phyloP scores from a whole-genome alignment of 495 filamentous ascomycete species.

The Penicillium silybi region DNA sequence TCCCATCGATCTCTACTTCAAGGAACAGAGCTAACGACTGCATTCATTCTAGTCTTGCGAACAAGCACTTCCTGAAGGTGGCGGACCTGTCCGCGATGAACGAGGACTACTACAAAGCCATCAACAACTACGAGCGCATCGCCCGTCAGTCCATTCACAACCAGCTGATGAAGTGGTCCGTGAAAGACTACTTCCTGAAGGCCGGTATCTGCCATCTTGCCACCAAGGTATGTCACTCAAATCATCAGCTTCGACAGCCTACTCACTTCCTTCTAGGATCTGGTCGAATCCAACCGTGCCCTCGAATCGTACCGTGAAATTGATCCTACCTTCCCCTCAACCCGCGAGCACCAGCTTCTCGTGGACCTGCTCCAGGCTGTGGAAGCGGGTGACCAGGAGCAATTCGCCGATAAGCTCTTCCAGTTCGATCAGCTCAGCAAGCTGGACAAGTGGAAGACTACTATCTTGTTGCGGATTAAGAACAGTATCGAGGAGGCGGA shows the following conservation, averaged over 20 bases:
- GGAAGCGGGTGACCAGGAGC: slow-evolving; percentile 69
- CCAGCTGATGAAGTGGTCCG: slow-evolving; percentile 82
- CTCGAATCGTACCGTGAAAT: slow-evolving; percentile 77
- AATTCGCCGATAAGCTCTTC: slow-evolving; percentile 80
- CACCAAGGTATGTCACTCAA: slow-evolving; percentile 45
- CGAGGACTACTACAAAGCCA: slow-evolving; percentile 73
- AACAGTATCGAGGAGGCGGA: slow-evolving; percentile 69
- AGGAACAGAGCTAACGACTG: slow-evolving; percentile 1
- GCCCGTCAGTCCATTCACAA: slow-evolving; percentile 67
- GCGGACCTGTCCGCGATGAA: slow-evolving; percentile 82
- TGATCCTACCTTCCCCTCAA: slow-evolving; percentile 69
- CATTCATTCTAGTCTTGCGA: slow-evolving; percentile 59
- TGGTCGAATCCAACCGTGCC: slow-evolving; percentile 70
- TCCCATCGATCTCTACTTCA: background rate
- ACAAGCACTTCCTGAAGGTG: slow-evolving; percentile 84
- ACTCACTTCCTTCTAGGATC: slow-evolving; percentile 43
- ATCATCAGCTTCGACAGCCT: background rate
- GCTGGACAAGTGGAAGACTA: slow-evolving; percentile 94
- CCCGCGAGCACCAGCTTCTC: slow-evolving; percentile 75
- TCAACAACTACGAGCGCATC: slow-evolving; percentile 77
- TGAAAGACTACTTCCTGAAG: slow-evolving; percentile 92
- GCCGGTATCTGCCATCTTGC: slow-evolving; percentile 81
- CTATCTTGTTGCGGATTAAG: slow-evolving; percentile 77
- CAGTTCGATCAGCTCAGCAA: slow-evolving; percentile 85
- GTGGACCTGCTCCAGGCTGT: slow-evolving; percentile 67